These are phyloP conservation scores for Candida methanosorbosa DNA, from an alignment of 805 yeast species.

Conservation along the genomic window DNA sequence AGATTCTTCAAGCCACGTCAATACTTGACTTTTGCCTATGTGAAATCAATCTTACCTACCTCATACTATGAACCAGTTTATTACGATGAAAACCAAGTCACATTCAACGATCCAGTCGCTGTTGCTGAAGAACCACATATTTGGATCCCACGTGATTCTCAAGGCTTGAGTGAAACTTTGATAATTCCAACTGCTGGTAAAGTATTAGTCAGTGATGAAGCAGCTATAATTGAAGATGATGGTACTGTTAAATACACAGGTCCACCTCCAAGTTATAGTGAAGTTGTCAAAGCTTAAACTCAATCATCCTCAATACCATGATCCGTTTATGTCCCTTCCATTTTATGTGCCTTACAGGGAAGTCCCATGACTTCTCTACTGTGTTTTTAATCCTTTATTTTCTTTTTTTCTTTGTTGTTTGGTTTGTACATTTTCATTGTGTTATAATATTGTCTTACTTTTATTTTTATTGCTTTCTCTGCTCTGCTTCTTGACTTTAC, in stretches of 20 bases:
- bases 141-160: constrained; percentile 63
- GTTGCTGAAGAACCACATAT: constrained; percentile 49
- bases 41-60: constrained; percentile 34
- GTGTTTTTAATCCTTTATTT: no score
- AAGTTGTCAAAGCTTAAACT: constrained; percentile 16
- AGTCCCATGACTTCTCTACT: no score
- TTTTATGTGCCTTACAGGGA: no score
- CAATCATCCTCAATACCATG: no score
- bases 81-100: constrained; percentile 5
- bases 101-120: constrained; percentile 49
- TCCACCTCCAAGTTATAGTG: constrained; percentile 65
- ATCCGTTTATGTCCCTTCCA: no score
- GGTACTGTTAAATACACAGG: constrained; percentile 45
- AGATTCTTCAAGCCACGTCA: constrained; percentile 36
- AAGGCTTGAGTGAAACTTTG: constrained; percentile 58
- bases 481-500: no score
- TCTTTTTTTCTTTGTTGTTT: no score
- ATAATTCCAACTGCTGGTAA: constrained; percentile 46
- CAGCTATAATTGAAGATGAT: constrained; percentile 51
- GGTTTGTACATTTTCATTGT: no score
- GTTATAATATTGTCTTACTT: no score
- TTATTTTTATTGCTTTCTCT: no score
- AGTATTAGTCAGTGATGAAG: constrained; percentile 47
- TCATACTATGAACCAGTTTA: constrained; percentile 18
- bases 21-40: constrained; percentile 30